Evolutionary conservation across 192 early-diverging fungal genomes (phyloP).

Genomic region (Coemansia sp.): DNA sequence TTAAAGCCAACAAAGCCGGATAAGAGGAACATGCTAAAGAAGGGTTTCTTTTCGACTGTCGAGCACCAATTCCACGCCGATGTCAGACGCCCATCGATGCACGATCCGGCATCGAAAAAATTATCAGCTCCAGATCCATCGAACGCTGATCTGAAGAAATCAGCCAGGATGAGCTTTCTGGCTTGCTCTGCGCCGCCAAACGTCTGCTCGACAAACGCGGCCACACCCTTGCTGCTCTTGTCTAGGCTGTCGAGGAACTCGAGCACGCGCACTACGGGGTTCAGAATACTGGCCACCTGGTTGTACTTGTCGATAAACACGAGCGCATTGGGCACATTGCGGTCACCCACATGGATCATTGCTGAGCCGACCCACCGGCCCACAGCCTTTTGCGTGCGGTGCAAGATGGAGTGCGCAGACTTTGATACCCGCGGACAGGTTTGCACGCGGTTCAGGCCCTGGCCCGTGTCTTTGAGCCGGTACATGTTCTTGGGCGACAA

Average conservation of each 20-base stretch:
- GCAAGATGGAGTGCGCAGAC: constrained; percentile 87
- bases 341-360: constrained; percentile 96
- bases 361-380: constrained; percentile 92
- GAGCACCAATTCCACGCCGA: constrained; percentile 93
- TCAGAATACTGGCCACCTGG: constrained; percentile 94
- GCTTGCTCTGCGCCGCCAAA: constrained; percentile 67
- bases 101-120: constrained; percentile 87
- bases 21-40: constrained; percentile 84
- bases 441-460: constrained; percentile 96
- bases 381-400: constrained; percentile 79
- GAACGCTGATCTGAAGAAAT: constrained; percentile 96
- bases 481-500: constrained; percentile 70
- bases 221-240: constrained; percentile 53
- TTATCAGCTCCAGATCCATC: constrained; percentile 95
- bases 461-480: constrained; percentile 92
- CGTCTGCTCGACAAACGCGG: constrained; percentile 63
- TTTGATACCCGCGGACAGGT: constrained; percentile 77
- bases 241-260: constrained; percentile 67
- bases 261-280: constrained; percentile 78
- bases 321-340: constrained; percentile 97
- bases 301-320: constrained; percentile 99
- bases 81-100: constrained; percentile 94
- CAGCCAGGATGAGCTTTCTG: constrained; percentile 75
- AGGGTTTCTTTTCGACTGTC: constrained; percentile 88
- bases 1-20: constrained; percentile 80